A percentile compares a stretch with the other conserved stretches of the same genome.
These are phyloP conservation scores for Verticillium zaregamsianum DNA, from an alignment of 2,329 filamentous ascomycete species.

Conservation along the genomic window DNA sequence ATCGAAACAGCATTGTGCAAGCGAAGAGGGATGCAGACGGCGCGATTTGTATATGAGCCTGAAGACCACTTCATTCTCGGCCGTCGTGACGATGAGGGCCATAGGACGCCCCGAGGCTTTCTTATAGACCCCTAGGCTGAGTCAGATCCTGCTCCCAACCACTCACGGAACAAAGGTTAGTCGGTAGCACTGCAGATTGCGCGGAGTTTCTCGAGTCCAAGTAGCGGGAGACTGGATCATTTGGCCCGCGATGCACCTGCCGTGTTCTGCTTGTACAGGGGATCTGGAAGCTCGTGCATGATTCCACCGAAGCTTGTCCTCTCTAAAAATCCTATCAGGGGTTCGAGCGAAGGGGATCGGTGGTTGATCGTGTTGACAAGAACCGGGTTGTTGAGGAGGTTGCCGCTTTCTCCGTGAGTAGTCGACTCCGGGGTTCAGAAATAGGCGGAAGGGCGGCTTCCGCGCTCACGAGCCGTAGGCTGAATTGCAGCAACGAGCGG, in stretches of 20 bases:
- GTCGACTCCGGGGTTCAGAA: neutral
- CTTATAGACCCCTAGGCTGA: neutral
- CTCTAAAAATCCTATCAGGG: neutral
- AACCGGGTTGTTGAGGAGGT: neutral
- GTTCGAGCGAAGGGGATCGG: neutral
- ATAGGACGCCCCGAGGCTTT: neutral
- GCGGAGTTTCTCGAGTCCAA: neutral
- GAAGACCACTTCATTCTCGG: neutral
- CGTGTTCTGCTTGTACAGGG: neutral
- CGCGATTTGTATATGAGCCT: neutral
- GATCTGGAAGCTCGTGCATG: neutral
- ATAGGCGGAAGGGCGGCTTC: neutral
- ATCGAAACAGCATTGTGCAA: conserved; percentile 3
- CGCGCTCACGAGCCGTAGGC: neutral
- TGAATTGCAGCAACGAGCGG: neutral
- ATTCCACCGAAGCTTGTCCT: neutral
- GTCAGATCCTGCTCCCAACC: neutral
- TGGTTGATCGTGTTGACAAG: neutral
- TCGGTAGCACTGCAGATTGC: neutral
- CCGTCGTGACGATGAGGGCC: neutral
- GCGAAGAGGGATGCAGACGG: neutral
- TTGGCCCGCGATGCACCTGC: neutral
- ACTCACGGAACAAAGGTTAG: neutral
- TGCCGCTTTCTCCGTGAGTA: neutral
- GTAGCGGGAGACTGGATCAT: neutral